Evolutionary conservation across 164 flowering plant species (phyloP).

Genomic region (Cinnamomum chago): DNA sequence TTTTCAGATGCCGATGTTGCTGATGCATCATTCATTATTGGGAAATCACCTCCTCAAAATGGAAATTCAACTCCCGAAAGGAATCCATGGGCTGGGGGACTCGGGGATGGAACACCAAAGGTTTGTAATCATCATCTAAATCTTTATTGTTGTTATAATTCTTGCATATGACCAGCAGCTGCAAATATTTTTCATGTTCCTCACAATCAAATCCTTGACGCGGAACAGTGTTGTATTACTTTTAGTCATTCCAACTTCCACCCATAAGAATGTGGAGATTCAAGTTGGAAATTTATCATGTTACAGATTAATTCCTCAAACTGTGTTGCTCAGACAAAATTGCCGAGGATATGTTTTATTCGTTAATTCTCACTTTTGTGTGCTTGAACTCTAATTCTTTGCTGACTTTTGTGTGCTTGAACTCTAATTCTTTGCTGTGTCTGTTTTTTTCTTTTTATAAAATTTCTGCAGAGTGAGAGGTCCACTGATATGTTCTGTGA

Average conservation of each 20-base stretch:
- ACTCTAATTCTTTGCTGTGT: constrained; percentile 3
- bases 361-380: not conserved
- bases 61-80: constrained; percentile 32
- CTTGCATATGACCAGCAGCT: not conserved
- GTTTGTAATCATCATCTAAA: constrained; percentile 27
- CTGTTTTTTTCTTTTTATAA: not conserved
- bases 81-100: constrained; percentile 45
- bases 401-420: not conserved
- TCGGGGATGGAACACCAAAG: constrained; percentile 95
- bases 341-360: not conserved
- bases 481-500: constrained; percentile 71
- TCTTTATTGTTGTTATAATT: not conserved
- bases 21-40: constrained; percentile 50
- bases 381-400: constrained; percentile 1
- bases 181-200: not conserved
- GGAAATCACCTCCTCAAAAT: constrained; percentile 57
- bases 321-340: no score
- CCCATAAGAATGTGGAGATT: not conserved
- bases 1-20: constrained; percentile 35
- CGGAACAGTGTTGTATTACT: not conserved
- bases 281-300: not conserved
- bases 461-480: constrained; percentile 67
- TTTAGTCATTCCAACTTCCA: not conserved
- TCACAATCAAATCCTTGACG: not conserved
- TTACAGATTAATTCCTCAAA: not conserved